These are phyloP conservation scores for Neurospora tetraspora DNA, from an alignment of 495 filamentous ascomycete species.

Conservation along the genomic window DNA sequence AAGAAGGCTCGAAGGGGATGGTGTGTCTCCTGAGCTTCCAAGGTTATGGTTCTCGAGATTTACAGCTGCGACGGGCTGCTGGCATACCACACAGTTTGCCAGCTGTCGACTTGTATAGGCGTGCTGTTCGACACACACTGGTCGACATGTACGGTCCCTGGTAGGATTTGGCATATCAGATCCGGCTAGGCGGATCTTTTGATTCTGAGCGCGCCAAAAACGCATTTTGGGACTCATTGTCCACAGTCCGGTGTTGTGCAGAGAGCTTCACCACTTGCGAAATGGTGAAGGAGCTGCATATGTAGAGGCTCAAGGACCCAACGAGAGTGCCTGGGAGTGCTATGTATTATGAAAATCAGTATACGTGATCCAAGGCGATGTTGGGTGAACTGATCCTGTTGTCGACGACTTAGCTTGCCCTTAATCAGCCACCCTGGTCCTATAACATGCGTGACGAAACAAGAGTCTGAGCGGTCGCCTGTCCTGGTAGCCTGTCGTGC, in stretches of 20 bases:
- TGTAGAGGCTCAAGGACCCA: not conserved
- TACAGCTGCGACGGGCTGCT: constrained; percentile 9
- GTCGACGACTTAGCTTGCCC: not conserved
- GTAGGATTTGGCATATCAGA: not conserved
- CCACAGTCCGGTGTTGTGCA: not conserved
- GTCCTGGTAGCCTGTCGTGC: not conserved
- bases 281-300: not conserved
- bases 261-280: not conserved
- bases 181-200: not conserved
- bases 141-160: not conserved
- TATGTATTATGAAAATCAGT: not conserved
- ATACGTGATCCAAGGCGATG: not conserved
- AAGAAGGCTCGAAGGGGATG: constrained; percentile 1
- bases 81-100: not conserved
- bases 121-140: not conserved
- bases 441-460: not conserved
- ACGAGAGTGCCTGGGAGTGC: not conserved
- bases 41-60: constrained; percentile 10
- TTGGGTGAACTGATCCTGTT: not conserved
- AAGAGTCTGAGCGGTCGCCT: not conserved
- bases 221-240: not conserved
- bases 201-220: not conserved
- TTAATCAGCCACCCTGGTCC: not conserved
- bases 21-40: constrained; percentile 1
- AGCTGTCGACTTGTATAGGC: not conserved